Percentiles rank a stretch among this genome's conserved stretches.
Conservation (phyloP, 139 green algal genomes). For the Raphidocelis subcapitata region DNA sequence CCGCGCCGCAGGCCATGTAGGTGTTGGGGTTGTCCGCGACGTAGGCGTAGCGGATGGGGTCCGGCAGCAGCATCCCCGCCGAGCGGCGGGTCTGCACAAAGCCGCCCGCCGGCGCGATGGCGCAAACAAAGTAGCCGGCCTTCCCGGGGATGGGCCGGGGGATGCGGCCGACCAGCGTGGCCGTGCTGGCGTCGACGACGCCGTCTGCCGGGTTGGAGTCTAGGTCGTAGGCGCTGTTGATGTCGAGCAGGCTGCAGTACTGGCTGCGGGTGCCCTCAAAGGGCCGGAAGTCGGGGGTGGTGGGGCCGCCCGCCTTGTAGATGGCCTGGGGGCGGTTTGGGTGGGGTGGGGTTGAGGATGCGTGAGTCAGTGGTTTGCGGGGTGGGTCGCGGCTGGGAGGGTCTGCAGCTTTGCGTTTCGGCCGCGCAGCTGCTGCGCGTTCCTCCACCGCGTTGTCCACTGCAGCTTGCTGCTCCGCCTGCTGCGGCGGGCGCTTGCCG, state of each 20-base stretch:
- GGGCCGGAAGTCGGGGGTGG: slow-evolving; percentile 26
- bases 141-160: slow-evolving; percentile 11
- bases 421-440: not conserved
- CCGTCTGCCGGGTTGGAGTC: slow-evolving; percentile 27
- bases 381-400: not conserved
- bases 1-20: slow-evolving; percentile 9
- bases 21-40: slow-evolving; percentile 10
- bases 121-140: slow-evolving; percentile 15
- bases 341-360: not conserved
- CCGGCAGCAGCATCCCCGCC: not conserved
- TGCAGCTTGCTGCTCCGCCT: too few species aligned
- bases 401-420: not conserved
- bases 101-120: slow-evolving; percentile 26
- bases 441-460: too few species aligned
- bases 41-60: slow-evolving; percentile 17
- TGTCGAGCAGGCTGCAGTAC: slow-evolving; percentile 27
- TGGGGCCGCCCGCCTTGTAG: slow-evolving; percentile 22
- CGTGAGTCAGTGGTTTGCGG: not conserved
- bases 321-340: slow-evolving; percentile 30
- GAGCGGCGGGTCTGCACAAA: slow-evolving; percentile 12
- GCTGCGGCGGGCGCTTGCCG: too few species aligned
- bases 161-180: slow-evolving; percentile 17
- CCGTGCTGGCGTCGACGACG: slow-evolving; percentile 17
- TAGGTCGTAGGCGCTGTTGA: slow-evolving; percentile 26
- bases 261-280: slow-evolving; percentile 23